phyloP scores from a whole-genome alignment of 768 basidiomycete genomes.

The Rhodosporidiobolus sp. region DNA sequence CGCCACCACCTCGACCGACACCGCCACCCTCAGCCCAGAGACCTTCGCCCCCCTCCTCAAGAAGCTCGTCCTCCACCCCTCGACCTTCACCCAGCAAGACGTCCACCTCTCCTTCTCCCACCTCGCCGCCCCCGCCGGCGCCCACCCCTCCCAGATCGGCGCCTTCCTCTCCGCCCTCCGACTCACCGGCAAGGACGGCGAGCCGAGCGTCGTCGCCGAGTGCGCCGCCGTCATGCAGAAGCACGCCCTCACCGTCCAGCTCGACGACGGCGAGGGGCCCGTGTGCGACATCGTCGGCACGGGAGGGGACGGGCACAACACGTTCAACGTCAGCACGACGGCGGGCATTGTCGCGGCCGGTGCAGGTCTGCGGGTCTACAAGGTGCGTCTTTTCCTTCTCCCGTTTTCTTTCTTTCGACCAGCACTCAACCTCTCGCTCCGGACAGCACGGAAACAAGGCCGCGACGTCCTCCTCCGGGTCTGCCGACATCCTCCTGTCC shows the following conservation, averaged over 20 bases:
- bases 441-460: slow-evolving; percentile 73
- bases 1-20: neutral
- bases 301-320: slow-evolving; percentile 90
- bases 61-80: slow-evolving; percentile 58
- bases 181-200: slow-evolving; percentile 69
- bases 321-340: slow-evolving; percentile 94
- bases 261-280: slow-evolving; percentile 50
- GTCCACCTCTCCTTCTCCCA: slow-evolving; percentile 61
- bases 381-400: slow-evolving; percentile 59
- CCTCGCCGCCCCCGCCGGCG: slow-evolving; percentile 56
- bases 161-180: slow-evolving; percentile 85
- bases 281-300: slow-evolving; percentile 78
- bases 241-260: slow-evolving; percentile 63
- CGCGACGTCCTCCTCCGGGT: slow-evolving; percentile 89
- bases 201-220: slow-evolving; percentile 71
- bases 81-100: slow-evolving; percentile 57
- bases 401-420: neutral
- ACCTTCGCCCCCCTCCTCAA: slow-evolving; percentile 73
- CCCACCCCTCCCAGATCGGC: slow-evolving; percentile 73
- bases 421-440: neutral
- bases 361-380: slow-evolving; percentile 86
- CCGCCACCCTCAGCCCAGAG: slow-evolving; percentile 58
- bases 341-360: slow-evolving; percentile 92
- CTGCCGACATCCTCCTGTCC: slow-evolving; percentile 83
- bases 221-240: slow-evolving; percentile 71